These are phyloP conservation scores for Desmodesmus armatus DNA, from an alignment of 139 green algal genomes.

Conservation along the genomic window DNA sequence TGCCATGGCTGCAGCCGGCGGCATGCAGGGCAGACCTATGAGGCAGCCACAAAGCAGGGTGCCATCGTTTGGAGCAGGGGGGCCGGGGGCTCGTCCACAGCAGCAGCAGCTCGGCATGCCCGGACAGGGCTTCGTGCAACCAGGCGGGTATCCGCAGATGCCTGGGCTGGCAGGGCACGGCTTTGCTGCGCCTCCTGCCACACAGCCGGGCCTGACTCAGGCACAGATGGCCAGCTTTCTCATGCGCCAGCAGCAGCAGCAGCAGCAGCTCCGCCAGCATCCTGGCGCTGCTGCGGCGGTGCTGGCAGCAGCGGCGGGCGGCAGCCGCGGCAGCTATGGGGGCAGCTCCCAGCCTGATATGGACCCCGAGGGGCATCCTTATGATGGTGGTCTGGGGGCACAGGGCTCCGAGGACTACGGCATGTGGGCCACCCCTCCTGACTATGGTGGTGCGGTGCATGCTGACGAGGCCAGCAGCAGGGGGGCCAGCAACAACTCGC, in stretches of 20 bases:
- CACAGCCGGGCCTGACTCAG: background rate
- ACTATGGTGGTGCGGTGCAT: background rate
- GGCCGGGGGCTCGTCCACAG: too few relatives aligned
- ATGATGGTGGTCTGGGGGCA: background rate
- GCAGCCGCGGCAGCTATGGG: background rate
- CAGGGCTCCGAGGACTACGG: slow-evolving; percentile 23
- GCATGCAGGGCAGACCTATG: too few relatives aligned
- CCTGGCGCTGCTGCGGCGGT: background rate
- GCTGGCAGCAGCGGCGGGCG: background rate
- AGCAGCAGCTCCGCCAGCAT: background rate
- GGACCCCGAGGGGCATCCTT: background rate
- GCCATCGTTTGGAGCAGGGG: too few relatives aligned
- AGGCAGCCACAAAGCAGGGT: too few relatives aligned
- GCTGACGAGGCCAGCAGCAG: background rate
- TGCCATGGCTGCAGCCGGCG: too few relatives aligned
- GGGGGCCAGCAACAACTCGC: background rate
- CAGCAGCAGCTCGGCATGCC: too few relatives aligned
- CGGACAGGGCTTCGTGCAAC: too few relatives aligned
- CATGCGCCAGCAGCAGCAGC: background rate
- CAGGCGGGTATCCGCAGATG: too few relatives aligned
- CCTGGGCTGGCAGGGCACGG: too few relatives aligned
- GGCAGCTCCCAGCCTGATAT: background rate
- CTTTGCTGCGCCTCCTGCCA: background rate
- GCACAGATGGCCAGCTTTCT: background rate
- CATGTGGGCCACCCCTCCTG: slow-evolving; percentile 33